A percentile compares a stretch with the other conserved stretches of the same genome.
Evolutionary conservation across 306 rosid genomes (phyloP).

Genomic region (Ammopiptanthus mongolicus): DNA sequence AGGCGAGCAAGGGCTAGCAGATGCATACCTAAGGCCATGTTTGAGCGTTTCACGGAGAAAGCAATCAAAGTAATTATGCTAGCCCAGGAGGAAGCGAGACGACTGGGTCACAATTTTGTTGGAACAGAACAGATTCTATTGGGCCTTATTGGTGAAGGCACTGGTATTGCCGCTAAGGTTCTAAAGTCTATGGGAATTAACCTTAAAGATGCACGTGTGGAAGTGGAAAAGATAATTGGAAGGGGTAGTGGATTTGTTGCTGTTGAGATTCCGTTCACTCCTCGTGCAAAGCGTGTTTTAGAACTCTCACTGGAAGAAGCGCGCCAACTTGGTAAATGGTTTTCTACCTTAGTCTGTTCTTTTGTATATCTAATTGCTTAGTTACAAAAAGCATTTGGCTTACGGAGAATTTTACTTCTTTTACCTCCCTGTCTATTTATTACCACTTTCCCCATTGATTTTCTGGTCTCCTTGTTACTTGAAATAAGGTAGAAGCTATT

Average conservation of each 20-base stretch:
- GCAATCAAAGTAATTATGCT: slow-evolving; percentile 89
- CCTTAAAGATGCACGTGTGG: slow-evolving; percentile 87
- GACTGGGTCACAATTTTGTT: slow-evolving; percentile 88
- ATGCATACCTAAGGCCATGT: slow-evolving; percentile 73
- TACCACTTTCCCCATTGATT: background rate
- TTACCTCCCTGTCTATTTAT: background rate
- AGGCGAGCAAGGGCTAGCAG: slow-evolving; percentile 48
- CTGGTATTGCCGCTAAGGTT: slow-evolving; percentile 89
- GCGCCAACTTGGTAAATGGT: slow-evolving; percentile 68
- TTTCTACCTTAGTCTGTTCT: background rate
- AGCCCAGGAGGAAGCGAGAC: slow-evolving; percentile 90
- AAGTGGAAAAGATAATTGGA: slow-evolving; percentile 90
- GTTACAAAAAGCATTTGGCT: background rate
- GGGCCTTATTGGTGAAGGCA: slow-evolving; percentile 89
- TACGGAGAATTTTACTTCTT: background rate
- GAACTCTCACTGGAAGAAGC: slow-evolving; percentile 92
- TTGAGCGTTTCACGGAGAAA: slow-evolving; percentile 91
- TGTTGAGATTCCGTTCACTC: slow-evolving; percentile 88
- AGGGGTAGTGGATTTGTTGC: slow-evolving; percentile 95
- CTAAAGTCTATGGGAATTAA: slow-evolving; percentile 84
- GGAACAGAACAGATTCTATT: slow-evolving; percentile 90
- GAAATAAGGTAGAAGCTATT: background rate
- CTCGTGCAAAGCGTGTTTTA: slow-evolving; percentile 88
- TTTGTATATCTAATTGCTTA: background rate
- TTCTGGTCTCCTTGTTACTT: background rate